Base-by-base conservation (phyloP, 1,284 basidiomycete species). In the Cutaneotrichosporon sp. region DNA sequence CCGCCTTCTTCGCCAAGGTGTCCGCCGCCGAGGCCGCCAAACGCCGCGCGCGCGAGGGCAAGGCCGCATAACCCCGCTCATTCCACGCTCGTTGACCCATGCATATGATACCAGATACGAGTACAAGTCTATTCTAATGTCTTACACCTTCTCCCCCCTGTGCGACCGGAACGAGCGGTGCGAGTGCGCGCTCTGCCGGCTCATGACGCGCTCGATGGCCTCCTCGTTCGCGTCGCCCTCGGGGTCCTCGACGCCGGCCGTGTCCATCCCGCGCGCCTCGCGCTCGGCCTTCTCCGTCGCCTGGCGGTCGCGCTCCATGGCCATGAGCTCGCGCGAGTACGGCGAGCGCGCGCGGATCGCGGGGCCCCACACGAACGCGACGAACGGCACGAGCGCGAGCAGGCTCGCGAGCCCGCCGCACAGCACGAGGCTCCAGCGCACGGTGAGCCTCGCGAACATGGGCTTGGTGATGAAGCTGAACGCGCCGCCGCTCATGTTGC, bases 1-100 rank as follows among this genome's bases (percentile, higher is more conserved):
- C 89, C 10, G 74, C 84, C 38, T 94, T 97, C 77, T 80, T 95
- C 33, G 90, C 89, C 3, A 83, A 81, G 22, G 92, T 91, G 4
- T 84, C 92, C 59, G 77, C 87, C 55, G 87, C 86, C 70, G 91
- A 93, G 78, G 90, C 87, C 50, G 81, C 82, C 69, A 80, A 75
- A 69, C 79, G 74, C 67, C 71, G 67, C 25, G 58, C 61, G 22
- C 63, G 66, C 36, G 68, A 65, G 25, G 74, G 73, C 20, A 78
- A 77, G 69, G 73, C 71, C 56, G 74, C 72, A 4, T 77, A 65
- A 38, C 46, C 5, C 33, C 34, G 8, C 18, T 42, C 34, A 13
- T 36, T 36, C 10, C 11, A 36, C 34, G 16, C 34, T 14, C 14
- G 14, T 36, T 36, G 29, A 36, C 34, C 34, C 38, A 42, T 42